These are phyloP conservation scores for Lentinula edodes DNA, from an alignment of 768 basidiomycete species.

Conservation along the genomic window DNA sequence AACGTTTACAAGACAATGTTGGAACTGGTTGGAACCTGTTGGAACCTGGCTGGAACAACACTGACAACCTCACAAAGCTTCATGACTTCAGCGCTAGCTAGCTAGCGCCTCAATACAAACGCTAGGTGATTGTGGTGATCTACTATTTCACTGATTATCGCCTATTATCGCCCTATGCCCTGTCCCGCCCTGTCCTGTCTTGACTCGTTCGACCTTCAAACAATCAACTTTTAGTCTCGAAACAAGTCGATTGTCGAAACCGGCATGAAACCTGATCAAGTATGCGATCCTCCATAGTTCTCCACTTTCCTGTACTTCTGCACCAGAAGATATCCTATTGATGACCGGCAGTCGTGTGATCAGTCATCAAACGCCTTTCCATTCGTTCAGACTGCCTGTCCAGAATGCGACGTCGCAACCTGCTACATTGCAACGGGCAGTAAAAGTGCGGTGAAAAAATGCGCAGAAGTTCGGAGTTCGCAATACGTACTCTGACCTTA, in stretches of 20 bases:
- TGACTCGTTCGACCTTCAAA: neutral
- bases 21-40: no score
- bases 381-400: no score
- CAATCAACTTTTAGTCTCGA: neutral
- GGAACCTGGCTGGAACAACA: no score
- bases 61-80: neutral
- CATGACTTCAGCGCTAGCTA: neutral
- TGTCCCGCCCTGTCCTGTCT: neutral
- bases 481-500: neutral
- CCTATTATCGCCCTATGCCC: no score
- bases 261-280: neutral
- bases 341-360: no score
- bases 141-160: neutral
- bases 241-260: neutral
- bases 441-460: neutral
- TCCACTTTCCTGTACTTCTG: no score
- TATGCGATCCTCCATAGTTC: no score
- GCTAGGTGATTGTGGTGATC: neutral
- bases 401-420: neutral
- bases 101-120: neutral
- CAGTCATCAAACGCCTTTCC: no score
- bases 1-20: neutral
- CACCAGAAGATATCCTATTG: no score
- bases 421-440: neutral
- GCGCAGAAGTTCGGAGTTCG: neutral